Evolutionary conservation across 2,329 filamentous ascomycete species (phyloP), one percentile per base, ranked within the genome.

Genomic region (Colletotrichum magnum): DNA sequence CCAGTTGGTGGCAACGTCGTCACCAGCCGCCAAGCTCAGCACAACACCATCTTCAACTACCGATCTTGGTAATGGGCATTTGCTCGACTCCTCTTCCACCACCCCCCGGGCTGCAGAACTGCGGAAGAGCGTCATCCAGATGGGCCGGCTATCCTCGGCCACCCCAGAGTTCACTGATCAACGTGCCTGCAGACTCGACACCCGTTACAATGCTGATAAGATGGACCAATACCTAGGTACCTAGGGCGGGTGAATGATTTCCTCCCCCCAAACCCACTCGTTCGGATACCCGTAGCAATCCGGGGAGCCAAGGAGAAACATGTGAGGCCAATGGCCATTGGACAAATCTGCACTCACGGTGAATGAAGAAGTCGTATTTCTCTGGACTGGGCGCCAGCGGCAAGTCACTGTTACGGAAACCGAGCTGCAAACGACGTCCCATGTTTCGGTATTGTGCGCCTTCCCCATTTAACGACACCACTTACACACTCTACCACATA

Each of bases 191-290:
- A 53, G 52, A 28, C 39, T 36, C 32, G 32, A 36, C 9, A 10
- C 32, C 10, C 5, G 7, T 4, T 32, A 15, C 26, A 41, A 65
- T 36, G 39, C 60, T 18, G 41, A 59, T 58, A 50, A 59, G 65
- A 64, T 48, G 62, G 56, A 24, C 21, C 21, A 43, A 18, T 48
- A 26, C n/a, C 16, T 50, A 18, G 32, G 32, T 36, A 36, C 32
- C 32, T 36, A 36, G 21, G 62, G 62, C 67, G 67, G 67, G 57
- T 66, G 67, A 69, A 69, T 69, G 67, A 48, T 69, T 69, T 43
- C 61, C 54, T 58, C 21, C 48, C 48, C 61, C 50, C 39, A 48
- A 62, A 28, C 26, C 56, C 50, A n/a, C 54, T 69, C 28, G 10
- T 36, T 6, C 32, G 50, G 57, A 13, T 6, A 21, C 52, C 56